phyloP scores from a whole-genome alignment of 179 eudicot species.

The Actinidia arguta region DNA sequence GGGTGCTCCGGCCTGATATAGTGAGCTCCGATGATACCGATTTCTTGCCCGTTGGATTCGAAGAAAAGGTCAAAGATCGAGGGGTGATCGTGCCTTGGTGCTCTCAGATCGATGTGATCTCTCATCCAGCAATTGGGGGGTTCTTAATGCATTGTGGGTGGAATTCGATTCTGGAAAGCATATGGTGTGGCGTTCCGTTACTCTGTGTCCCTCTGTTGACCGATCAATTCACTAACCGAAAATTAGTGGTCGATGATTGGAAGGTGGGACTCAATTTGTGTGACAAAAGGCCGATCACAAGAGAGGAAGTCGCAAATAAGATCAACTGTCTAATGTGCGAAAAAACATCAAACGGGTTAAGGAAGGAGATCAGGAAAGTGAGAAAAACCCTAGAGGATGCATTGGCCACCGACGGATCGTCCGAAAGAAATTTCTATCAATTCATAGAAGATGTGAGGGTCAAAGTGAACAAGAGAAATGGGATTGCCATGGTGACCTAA shows the following conservation, averaged over 20 bases:
- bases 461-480: conserved; percentile 19
- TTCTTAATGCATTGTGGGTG: conserved; percentile 46
- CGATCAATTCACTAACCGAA: conserved; percentile 48
- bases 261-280: conserved; percentile 7
- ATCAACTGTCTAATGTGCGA: conserved; percentile 38
- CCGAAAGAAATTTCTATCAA: conserved; percentile 35
- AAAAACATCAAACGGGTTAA: conserved; percentile 26
- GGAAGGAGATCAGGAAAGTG: conserved; percentile 34
- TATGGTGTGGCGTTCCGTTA: conserved; percentile 41
- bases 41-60: conserved; percentile 53
- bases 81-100: conserved; percentile 47
- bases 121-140: conserved; percentile 37
- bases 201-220: conserved; percentile 43
- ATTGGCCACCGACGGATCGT: conserved; percentile 42
- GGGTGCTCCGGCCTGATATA: conserved; percentile 38
- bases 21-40: conserved; percentile 52
- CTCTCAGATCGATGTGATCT: conserved; percentile 61
- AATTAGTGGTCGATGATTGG: conserved; percentile 31
- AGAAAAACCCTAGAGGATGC: conserved; percentile 45
- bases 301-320: conserved; percentile 41
- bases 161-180: conserved; percentile 47
- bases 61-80: conserved; percentile 28
- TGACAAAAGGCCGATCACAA: conserved; percentile 24
- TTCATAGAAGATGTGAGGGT: conserved; percentile 34
- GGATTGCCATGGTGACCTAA: background rate